Evolutionary conservation across 306 rosid genomes (phyloP).

Genomic region (Cucumis melo): DNA sequence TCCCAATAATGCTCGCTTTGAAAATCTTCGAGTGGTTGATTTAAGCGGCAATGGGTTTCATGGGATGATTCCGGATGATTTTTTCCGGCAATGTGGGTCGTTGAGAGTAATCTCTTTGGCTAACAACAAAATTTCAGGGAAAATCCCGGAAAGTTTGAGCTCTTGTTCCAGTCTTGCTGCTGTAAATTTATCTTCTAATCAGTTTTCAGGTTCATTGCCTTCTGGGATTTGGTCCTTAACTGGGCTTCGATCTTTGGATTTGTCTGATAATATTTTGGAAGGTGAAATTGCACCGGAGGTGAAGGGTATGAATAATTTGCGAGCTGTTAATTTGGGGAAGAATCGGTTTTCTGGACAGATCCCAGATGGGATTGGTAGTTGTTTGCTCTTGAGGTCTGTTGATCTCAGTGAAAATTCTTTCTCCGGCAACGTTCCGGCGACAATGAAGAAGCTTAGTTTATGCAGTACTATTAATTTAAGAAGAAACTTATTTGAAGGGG

Average conservation of each 20-base stretch:
- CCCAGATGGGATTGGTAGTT: conserved; percentile 74
- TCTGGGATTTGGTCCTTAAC: conserved; percentile 56
- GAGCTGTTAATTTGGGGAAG: conserved; percentile 46
- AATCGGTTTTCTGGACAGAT: conserved; percentile 59
- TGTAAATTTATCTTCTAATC: conserved; percentile 49
- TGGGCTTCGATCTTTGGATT: conserved; percentile 69
- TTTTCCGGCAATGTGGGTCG: conserved; percentile 92
- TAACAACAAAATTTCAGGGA: conserved; percentile 54
- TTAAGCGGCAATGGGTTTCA: conserved; percentile 64
- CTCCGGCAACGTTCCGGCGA: conserved; percentile 51
- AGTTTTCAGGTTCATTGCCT: conserved; percentile 63
- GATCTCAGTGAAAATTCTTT: conserved; percentile 72
- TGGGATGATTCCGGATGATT: conserved; percentile 54
- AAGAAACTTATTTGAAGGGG: conserved; percentile 54
- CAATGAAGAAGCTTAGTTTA: conserved; percentile 46
- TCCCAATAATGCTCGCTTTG: conserved; percentile 49
- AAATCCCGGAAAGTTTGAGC: conserved; percentile 51
- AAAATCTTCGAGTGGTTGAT: conserved; percentile 59
- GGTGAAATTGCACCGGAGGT: conserved; percentile 53
- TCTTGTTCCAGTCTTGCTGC: conserved; percentile 58
- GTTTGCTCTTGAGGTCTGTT: conserved; percentile 72
- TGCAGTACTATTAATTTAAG: conserved; percentile 46
- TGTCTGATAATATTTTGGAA: conserved; percentile 58
- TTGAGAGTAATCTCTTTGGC: conserved; percentile 59
- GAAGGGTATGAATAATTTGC: conserved; percentile 45